These are phyloP conservation scores for Colletotrichum destructivum DNA, from an alignment of 2,329 filamentous ascomycete species.

Conservation along the genomic window DNA sequence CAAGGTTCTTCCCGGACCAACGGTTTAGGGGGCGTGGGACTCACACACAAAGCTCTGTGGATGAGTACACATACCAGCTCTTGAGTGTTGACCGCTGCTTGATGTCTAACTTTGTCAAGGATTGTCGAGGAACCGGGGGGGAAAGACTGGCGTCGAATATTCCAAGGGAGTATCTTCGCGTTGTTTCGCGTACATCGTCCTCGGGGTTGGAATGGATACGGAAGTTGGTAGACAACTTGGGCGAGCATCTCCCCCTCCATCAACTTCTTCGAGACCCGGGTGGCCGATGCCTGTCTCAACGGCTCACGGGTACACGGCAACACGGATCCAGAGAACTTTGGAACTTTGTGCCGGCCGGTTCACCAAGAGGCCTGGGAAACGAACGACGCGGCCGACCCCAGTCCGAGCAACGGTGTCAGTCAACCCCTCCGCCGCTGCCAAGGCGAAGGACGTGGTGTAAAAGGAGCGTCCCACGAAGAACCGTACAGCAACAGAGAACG, in stretches of 20 bases:
- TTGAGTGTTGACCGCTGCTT: not conserved
- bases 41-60: not conserved
- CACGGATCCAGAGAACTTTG: too few species aligned
- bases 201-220: too few species aligned
- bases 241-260: too few species aligned
- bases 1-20: constrained; percentile 31
- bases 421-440: not conserved
- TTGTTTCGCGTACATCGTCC: too few species aligned
- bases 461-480: not conserved
- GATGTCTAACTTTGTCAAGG: too few species aligned
- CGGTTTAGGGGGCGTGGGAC: constrained; percentile 19
- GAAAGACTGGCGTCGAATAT: too few species aligned
- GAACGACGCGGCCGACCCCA: not conserved
- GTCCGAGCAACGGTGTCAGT: constrained; percentile 1
- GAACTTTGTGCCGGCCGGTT: constrained; percentile 2
- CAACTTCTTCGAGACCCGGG: not conserved
- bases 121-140: too few species aligned
- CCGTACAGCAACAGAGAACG: not conserved
- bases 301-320: too few species aligned
- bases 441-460: not conserved
- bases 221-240: too few species aligned
- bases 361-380: not conserved
- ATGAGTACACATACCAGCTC: not conserved
- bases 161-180: too few species aligned
- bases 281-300: not conserved